Base-by-base conservation (phyloP, 2,329 filamentous ascomycete species). In the Simplicillium sp. region DNA sequence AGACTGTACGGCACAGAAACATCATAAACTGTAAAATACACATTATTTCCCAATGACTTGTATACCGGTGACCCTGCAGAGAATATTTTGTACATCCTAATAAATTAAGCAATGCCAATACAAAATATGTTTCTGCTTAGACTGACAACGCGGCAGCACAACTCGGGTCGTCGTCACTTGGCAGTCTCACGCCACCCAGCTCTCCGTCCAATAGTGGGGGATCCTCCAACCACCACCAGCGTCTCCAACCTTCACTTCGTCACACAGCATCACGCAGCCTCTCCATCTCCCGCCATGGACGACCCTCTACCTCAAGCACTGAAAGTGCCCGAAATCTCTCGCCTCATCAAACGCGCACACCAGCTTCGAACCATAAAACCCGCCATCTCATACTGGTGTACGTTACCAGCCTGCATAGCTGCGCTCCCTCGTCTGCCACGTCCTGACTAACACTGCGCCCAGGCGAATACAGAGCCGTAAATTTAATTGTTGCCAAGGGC, bases 341-440 rank as follows among this genome's bases (percentile, higher is more conserved):
- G 87, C 45, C 96, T 94, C 61, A 81, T 89, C 46, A 75, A 82
- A 41, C 80, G 90, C 54, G 90, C 87, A 29, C 75, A 78, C 29
- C 90, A 98, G 67, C 76, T 98, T 37, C 84, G 90, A 59, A 75
- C 75, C 44, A 77, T 81, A 55, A 92, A 90, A 62, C 92, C 92
- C 8, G 86, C 92, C 44, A 76, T 97, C 50, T 75, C 89, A 47
- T 98, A 97, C 62, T 97, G 90, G 88, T 92, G 90, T 94, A 74
- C 56, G 83, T 74, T 16, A 9, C 28, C 9, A 5, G 7, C 31
- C 31, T 11, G 12, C 31, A 4, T 5, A 33, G 31, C 31, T n/a
- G 31, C 31, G n/a, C n/a, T n/a, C 40, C 25, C 29, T 38, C 2
- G 16, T 29, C 8, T 3, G 12, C 3, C 25, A 8, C 11, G 12